These are phyloP conservation scores for Talaromyces pinophilus DNA, from an alignment of 2,329 filamentous ascomycete species.

Conservation along the genomic window DNA sequence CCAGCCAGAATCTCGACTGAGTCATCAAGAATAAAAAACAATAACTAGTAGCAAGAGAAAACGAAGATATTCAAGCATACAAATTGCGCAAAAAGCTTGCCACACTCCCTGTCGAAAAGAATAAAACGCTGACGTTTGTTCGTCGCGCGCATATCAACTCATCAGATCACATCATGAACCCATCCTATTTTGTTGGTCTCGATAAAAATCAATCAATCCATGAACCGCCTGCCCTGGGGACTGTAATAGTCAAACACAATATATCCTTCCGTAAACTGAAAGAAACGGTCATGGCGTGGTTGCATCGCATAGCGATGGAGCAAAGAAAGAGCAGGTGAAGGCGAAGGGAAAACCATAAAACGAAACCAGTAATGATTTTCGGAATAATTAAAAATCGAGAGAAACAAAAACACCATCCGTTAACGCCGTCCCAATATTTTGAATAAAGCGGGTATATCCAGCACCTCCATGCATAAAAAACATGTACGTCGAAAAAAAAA, in stretches of 20 bases:
- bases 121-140: not conserved
- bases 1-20: slow-evolving; percentile 6
- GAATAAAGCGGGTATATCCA: slow-evolving; percentile 51
- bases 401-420: slow-evolving; percentile 25
- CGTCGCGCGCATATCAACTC: slow-evolving; percentile 13
- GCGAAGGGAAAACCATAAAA: not conserved
- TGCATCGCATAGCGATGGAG: slow-evolving; percentile 1
- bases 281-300: slow-evolving; percentile 3
- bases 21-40: slow-evolving; percentile 3
- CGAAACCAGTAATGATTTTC: not conserved
- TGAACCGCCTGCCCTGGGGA: not conserved
- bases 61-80: slow-evolving; percentile 11
- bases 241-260: slow-evolving; percentile 4
- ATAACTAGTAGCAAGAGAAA: not conserved
- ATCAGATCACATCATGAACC: slow-evolving; percentile 10
- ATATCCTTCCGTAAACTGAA: not conserved
- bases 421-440: slow-evolving; percentile 43
- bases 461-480: slow-evolving; percentile 47
- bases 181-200: not conserved
- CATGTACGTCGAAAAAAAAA: slow-evolving; percentile 34
- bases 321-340: not conserved
- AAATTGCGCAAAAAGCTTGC: not conserved
- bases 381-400: slow-evolving; percentile 9
- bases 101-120: not conserved
- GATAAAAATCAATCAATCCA: slow-evolving; percentile 1